Evolutionary conservation across 169 alveolate genomes (phyloP).

Genomic region (Cryptosporidium sp.): DNA sequence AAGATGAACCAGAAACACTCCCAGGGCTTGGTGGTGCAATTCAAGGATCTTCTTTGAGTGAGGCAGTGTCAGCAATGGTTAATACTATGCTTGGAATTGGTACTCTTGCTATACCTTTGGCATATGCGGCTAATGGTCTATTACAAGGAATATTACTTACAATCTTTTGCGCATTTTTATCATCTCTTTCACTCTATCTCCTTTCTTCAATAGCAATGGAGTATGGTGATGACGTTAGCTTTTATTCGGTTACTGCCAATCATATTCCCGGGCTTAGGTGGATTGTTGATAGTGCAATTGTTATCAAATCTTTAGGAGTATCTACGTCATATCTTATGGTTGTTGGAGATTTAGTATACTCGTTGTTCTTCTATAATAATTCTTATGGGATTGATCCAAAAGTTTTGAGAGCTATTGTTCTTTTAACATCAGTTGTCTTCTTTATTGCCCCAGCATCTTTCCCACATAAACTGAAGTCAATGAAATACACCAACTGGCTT

Average conservation of each 20-base stretch:
- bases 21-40: slow-evolving; percentile 75
- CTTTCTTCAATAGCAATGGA: slow-evolving; percentile 58
- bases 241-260: slow-evolving; percentile 63
- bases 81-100: slow-evolving; percentile 76
- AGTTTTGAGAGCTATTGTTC: slow-evolving; percentile 60
- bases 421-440: slow-evolving; percentile 50
- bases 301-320: slow-evolving; percentile 74
- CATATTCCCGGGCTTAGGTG: slow-evolving; percentile 59
- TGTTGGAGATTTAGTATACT: slow-evolving; percentile 64
- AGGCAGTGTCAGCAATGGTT: slow-evolving; percentile 65
- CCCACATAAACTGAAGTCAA: slow-evolving; percentile 61
- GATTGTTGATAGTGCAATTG: slow-evolving; percentile 70
- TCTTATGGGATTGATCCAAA: slow-evolving; percentile 67
- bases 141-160: slow-evolving; percentile 56
- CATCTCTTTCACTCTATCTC: slow-evolving; percentile 67
- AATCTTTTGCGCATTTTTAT: slow-evolving; percentile 45
- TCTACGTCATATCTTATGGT: slow-evolving; percentile 72
- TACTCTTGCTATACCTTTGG: slow-evolving; percentile 66
- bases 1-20: slow-evolving; percentile 70
- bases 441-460: slow-evolving; percentile 74
- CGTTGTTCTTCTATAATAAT: slow-evolving; percentile 28
- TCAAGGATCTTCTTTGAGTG: slow-evolving; percentile 71
- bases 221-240: slow-evolving; percentile 75
- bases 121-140: slow-evolving; percentile 72
- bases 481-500: slow-evolving; percentile 73